Evolutionary conservation across 2,329 filamentous ascomycete genomes (phyloP).

Genomic region (Aspergillus ruber): DNA sequence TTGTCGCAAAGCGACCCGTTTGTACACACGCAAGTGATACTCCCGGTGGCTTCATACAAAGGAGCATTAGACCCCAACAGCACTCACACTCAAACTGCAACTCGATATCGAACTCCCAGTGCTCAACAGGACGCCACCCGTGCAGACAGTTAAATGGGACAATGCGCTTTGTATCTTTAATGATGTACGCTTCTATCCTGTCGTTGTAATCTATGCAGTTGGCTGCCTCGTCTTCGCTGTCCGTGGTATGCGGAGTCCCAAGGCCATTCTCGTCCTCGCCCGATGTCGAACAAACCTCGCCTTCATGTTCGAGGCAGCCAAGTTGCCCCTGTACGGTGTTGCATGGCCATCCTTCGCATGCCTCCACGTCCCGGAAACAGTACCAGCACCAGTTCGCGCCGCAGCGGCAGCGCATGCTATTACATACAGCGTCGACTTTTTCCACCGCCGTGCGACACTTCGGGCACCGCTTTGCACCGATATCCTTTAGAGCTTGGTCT

Average conservation of each 20-base stretch:
- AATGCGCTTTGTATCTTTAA: not conserved
- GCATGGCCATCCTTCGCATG: conserved; percentile 19
- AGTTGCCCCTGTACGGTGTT: not conserved
- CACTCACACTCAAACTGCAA: conserved; percentile 6
- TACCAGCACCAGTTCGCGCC: conserved; percentile 47
- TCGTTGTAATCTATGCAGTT: no score
- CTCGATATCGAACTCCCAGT: not conserved
- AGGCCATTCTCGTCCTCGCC: not conserved
- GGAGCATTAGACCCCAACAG: conserved; percentile 7
- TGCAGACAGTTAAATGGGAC: conserved; percentile 2
- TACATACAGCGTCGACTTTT: conserved; percentile 43
- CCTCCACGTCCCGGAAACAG: conserved; percentile 31
- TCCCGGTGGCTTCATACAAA: not conserved
- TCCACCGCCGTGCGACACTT: conserved; percentile 44
- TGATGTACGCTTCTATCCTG: no score
- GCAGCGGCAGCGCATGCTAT: conserved; percentile 44
- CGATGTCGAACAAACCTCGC: not conserved
- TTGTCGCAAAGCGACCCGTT: not conserved
- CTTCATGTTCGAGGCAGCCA: not conserved
- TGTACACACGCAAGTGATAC: no score
- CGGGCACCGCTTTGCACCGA: conserved; percentile 46
- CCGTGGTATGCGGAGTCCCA: no score
- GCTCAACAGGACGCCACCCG: conserved; percentile 3
- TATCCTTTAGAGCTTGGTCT: conserved; percentile 32
- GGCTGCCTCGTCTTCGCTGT: no score